Conservation (phyloP, 768 basidiomycete species). For the Butyriboletus loyo region DNA sequence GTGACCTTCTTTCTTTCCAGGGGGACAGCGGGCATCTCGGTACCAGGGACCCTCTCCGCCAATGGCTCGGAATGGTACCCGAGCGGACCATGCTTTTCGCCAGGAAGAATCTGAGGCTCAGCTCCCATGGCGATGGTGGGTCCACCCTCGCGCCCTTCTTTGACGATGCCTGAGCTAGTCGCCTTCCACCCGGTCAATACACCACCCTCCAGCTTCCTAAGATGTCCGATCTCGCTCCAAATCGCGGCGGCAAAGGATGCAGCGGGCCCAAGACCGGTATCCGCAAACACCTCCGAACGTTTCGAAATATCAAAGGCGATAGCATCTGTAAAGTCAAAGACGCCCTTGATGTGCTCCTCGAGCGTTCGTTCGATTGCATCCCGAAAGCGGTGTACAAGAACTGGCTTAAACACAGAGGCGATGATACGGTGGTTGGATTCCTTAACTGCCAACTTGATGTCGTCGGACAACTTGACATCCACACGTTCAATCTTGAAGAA, state of each 20-base stretch:
- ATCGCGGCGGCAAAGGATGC: slow-evolving; percentile 54
- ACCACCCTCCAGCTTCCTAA: slow-evolving; percentile 39
- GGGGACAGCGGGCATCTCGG: neutral
- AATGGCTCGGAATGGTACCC: slow-evolving; percentile 48
- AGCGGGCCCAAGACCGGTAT: slow-evolving; percentile 53
- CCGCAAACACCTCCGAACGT: slow-evolving; percentile 61
- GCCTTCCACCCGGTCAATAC: slow-evolving; percentile 45
- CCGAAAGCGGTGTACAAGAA: slow-evolving; percentile 54
- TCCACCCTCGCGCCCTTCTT: slow-evolving; percentile 40
- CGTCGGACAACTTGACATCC: slow-evolving; percentile 52
- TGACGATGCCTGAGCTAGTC: slow-evolving; percentile 63
- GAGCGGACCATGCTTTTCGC: slow-evolving; percentile 65
- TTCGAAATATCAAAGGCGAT: slow-evolving; percentile 57
- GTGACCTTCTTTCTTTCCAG: slow-evolving; percentile 17
- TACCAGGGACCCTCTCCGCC: slow-evolving; percentile 1
- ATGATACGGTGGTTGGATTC: slow-evolving; percentile 65
- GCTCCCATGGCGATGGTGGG: slow-evolving; percentile 61
- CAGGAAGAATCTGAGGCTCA: slow-evolving; percentile 69
- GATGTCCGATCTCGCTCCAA: slow-evolving; percentile 66
- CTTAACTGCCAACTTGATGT: slow-evolving; percentile 51
- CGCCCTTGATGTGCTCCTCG: slow-evolving; percentile 49
- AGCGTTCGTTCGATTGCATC: slow-evolving; percentile 60
- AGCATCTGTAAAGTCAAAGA: slow-evolving; percentile 52
- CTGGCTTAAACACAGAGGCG: slow-evolving; percentile 58
- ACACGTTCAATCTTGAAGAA: slow-evolving; percentile 61